Evolutionary conservation across 2,329 filamentous ascomycete genomes (phyloP).

Genomic region (Dactylella cylindrospora): DNA sequence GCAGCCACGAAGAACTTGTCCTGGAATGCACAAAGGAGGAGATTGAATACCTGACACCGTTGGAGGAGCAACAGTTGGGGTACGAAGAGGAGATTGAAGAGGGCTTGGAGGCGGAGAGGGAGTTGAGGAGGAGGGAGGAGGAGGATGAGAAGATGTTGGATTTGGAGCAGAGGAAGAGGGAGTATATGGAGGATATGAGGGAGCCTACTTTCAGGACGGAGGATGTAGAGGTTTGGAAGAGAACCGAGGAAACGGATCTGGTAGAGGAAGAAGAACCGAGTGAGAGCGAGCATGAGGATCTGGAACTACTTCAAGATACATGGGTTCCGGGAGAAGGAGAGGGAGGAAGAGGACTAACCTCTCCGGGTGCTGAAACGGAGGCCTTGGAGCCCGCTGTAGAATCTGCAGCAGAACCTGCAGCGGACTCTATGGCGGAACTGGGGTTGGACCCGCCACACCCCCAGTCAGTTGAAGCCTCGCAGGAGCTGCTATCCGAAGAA

Average conservation of each 20-base stretch:
- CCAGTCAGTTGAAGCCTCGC: neutral
- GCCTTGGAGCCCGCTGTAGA: neutral
- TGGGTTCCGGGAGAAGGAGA: neutral
- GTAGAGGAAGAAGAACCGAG: constrained; percentile 9
- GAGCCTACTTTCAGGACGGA: neutral
- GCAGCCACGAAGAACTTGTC: constrained; percentile 35
- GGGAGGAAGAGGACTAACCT: neutral
- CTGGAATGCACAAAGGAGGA: constrained; percentile 23
- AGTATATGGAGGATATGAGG: neutral
- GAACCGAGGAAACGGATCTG: neutral
- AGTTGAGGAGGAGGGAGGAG: neutral
- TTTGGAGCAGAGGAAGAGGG: neutral
- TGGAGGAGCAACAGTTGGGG: constrained; percentile 15
- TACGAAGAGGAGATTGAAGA: constrained; percentile 17
- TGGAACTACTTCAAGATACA: neutral
- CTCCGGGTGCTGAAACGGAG: neutral
- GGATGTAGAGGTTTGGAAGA: neutral
- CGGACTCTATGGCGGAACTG: too few species aligned
- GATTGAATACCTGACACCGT: constrained; percentile 37
- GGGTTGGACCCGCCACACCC: neutral
- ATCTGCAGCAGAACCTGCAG: neutral
- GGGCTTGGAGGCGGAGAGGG: neutral
- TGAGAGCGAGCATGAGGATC: neutral
- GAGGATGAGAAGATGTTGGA: constrained; percentile 4
- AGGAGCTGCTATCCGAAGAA: neutral